Base-by-base conservation (phyloP, 345 rosid genomes). In the Camelina neglecta region DNA sequence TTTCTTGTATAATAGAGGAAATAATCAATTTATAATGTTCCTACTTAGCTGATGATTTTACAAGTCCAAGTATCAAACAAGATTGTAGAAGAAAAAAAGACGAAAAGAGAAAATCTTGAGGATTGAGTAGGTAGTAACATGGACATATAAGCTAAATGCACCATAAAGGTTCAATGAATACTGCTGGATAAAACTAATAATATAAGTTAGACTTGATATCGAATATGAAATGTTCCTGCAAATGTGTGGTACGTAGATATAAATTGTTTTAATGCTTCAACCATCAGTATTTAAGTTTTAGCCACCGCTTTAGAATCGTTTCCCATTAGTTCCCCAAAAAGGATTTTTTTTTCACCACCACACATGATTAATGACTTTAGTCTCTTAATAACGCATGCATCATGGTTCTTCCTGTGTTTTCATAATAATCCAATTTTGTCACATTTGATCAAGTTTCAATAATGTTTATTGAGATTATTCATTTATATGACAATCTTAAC, bases 301-400 rank as follows among this genome's bases (percentile, higher is more conserved):
- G 65, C 80, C 80, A 62, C 75, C 75, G 42, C 24, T 69, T 76
- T 63, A 63, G 75, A 76, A 76, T 48, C n/a, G 13, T 33, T 54
- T 39, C 45, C 50, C 24, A 41, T 15, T 42, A 60, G 45, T 15
- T 2, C 51, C 51, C 5, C 26, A 41, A 38, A 42, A 63, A 5
- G 11, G 16, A 26, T 57, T 53, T 66, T 45, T 9, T 63, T 72
- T 24, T 21, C 35, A 73, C 47, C 45, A 64, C 55, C 36, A 18
- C 47, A 33, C 47, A 53, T 39, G 33, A 50, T 38, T 38, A 41
- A 16, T 62, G 69, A 41, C 15, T 51, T 39, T 38, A 55, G 12
- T 64, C 57, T 47, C 39, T 21, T 45, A 65, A 11, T 12, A 23
- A 45, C 13, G 38, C 38, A 35, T 35, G 6, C 55, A 54, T 54